Conservation (phyloP, 371 early-diverging fungal species). For the Mortierella sp. region DNA sequence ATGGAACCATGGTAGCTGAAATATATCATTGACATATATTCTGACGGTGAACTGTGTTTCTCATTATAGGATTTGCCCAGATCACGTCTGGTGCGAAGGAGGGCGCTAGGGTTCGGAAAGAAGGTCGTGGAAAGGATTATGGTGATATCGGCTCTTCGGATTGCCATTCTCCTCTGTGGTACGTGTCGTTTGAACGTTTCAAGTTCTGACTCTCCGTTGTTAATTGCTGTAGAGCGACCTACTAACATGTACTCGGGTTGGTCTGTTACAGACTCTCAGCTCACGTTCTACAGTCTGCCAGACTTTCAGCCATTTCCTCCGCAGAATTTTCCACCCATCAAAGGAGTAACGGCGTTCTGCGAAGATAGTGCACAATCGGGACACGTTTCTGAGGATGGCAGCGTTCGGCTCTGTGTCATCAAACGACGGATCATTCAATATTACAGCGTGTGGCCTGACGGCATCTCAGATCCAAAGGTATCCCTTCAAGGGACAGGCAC, state of each 20-base stretch:
- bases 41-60: not conserved
- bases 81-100: slow-evolving; percentile 65
- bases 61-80: slow-evolving; percentile 56
- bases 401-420: slow-evolving; percentile 73
- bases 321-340: slow-evolving; percentile 69
- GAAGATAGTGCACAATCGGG: slow-evolving; percentile 71
- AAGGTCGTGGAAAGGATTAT: slow-evolving; percentile 77
- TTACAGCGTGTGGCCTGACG: slow-evolving; percentile 61
- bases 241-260: not conserved
- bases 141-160: slow-evolving; percentile 78
- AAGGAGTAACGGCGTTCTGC: slow-evolving; percentile 77
- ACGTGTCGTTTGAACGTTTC: slow-evolving; percentile 29
- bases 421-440: slow-evolving; percentile 74
- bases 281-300: slow-evolving; percentile 77
- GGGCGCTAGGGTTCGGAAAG: slow-evolving; percentile 70
- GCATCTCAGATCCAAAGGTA: slow-evolving; percentile 54
- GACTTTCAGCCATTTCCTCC: slow-evolving; percentile 70
- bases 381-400: slow-evolving; percentile 70
- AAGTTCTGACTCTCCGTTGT: not conserved
- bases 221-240: not conserved
- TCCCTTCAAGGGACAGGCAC: not conserved
- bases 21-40: too few species aligned
- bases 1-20: not conserved
- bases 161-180: slow-evolving; percentile 82
- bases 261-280: slow-evolving; percentile 64